Conservation (phyloP, 2,329 filamentous ascomycete genomes). For the Beauveria pseudobassiana region DNA sequence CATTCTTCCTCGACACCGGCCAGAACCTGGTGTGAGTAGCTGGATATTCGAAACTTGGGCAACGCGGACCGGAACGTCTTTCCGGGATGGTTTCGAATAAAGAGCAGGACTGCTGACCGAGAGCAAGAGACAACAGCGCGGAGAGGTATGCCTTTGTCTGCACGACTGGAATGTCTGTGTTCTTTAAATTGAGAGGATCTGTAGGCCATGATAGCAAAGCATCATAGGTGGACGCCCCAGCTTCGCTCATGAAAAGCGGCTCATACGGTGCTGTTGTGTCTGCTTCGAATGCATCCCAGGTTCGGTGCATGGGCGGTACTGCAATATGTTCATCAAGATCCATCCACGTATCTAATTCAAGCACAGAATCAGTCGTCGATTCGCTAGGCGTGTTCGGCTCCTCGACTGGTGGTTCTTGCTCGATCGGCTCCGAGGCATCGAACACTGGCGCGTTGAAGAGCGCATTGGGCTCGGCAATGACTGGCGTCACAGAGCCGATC, state of each 20-base stretch:
- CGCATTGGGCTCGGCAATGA: slow-evolving; percentile 18
- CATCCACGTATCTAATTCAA: slow-evolving; percentile 40
- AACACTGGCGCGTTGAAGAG: slow-evolving; percentile 34
- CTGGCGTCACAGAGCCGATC: neutral
- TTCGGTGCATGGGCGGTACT: slow-evolving; percentile 42
- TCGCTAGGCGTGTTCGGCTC: slow-evolving; percentile 17
- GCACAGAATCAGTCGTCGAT: neutral
- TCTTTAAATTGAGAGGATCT: slow-evolving; percentile 33
- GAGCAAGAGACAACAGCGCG: slow-evolving; percentile 57
- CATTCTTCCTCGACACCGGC: slow-evolving; percentile 39
- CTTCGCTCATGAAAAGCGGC: slow-evolving; percentile 59
- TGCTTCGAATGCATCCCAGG: slow-evolving; percentile 62
- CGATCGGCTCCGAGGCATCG: neutral
- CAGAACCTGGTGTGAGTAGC: slow-evolving; percentile 45
- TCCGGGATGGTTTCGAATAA: slow-evolving; percentile 48
- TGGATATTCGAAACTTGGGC: slow-evolving; percentile 43
- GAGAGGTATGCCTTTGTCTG: slow-evolving; percentile 42
- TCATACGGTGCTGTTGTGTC: slow-evolving; percentile 26
- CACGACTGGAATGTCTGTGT: slow-evolving; percentile 34
- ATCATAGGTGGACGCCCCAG: slow-evolving; percentile 59
- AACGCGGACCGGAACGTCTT: slow-evolving; percentile 44
- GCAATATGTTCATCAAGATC: slow-evolving; percentile 24
- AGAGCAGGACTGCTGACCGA: slow-evolving; percentile 70
- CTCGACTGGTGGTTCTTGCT: slow-evolving; percentile 7
- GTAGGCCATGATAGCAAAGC: slow-evolving; percentile 41